phyloP scores from a whole-genome alignment of 2,329 filamentous ascomycete species.

The Sclerotinia spermophila region DNA sequence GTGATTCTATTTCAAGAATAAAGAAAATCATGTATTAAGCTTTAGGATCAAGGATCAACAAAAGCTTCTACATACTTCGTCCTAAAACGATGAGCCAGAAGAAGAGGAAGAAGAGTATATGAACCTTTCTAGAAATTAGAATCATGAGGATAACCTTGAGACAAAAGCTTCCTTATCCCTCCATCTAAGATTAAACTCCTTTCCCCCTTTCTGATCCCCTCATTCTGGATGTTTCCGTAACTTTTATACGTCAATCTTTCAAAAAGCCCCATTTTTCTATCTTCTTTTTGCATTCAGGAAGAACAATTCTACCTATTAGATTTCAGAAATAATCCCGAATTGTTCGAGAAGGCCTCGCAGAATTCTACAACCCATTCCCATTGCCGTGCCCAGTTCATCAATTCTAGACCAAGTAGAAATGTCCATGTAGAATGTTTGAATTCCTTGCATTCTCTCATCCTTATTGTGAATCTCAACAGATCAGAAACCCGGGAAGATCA shows the following conservation, averaged over 20 bases:
- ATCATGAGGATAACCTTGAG: neutral
- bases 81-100: neutral
- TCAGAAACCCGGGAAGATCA: neutral
- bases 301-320: neutral
- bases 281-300: neutral
- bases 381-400: too few species aligned
- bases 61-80: neutral
- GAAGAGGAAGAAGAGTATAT: neutral
- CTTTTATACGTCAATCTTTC: neutral
- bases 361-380: neutral
- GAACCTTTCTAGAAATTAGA: neutral
- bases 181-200: neutral
- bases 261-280: neutral
- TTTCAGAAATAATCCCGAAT: neutral
- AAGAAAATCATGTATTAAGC: neutral
- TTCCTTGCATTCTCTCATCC: neutral
- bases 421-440: too few species aligned
- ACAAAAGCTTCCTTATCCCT: neutral
- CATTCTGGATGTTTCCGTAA: neutral
- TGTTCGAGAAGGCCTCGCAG: neutral
- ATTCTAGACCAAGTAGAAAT: neutral
- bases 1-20: conserved; percentile 1
- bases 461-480: neutral
- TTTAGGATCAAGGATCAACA: neutral
- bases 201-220: neutral